Conservation (phyloP, 345 rosid species). For the Eucalyptus marginata region DNA sequence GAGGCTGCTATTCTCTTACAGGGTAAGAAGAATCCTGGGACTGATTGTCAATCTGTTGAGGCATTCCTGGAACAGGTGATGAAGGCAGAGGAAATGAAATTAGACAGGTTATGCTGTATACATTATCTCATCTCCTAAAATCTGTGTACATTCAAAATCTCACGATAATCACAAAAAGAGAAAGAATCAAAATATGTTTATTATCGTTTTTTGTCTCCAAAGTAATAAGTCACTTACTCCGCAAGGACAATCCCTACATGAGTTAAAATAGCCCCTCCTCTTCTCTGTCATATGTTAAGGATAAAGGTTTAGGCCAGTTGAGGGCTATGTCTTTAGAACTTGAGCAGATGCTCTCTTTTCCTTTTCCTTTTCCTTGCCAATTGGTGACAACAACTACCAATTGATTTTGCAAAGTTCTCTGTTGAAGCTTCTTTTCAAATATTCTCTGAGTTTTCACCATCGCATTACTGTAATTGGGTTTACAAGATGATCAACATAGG, state of each 20-base stretch:
- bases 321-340: neutral
- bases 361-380: neutral
- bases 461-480: neutral
- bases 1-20: neutral
- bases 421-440: neutral
- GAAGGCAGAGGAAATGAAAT: constrained; percentile 52
- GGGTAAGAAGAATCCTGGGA: constrained; percentile 80
- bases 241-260: neutral
- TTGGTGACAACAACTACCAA: neutral
- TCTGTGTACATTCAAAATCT: neutral
- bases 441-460: neutral
- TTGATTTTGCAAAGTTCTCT: neutral
- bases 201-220: neutral
- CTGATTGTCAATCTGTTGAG: constrained; percentile 27
- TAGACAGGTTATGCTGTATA: constrained; percentile 37
- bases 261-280: neutral
- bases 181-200: neutral
- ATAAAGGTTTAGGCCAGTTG: neutral
- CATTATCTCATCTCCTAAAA: neutral
- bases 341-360: neutral
- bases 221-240: neutral
- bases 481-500: neutral
- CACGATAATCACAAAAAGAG: neutral
- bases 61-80: constrained; percentile 46
- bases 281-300: neutral